A percentile compares a stretch with the other conserved stretches of the same genome.
Evolutionary conservation across 176 grass and related monocot species (phyloP).

Genomic region (Oryza glaberrima): DNA sequence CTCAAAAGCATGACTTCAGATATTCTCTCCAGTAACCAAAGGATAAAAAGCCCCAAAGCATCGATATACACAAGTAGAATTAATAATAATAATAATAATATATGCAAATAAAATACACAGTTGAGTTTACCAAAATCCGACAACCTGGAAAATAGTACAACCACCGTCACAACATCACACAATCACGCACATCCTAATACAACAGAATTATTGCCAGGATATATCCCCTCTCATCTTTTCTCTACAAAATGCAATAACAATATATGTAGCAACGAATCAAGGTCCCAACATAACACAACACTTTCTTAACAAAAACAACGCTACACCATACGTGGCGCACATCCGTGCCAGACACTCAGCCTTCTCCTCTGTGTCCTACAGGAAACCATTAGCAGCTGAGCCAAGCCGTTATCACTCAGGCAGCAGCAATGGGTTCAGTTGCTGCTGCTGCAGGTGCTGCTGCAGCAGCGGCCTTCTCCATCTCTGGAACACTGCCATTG

Average conservation of each 20-base stretch:
- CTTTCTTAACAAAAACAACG: slow-evolving; percentile 26
- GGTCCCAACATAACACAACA: slow-evolving; percentile 8
- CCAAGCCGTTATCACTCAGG: slow-evolving; percentile 7
- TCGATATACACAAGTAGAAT: background rate
- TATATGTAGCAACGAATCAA: slow-evolving; percentile 45
- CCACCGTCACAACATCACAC: slow-evolving; percentile 11
- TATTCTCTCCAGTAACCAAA: background rate
- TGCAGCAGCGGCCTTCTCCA: slow-evolving; percentile 27
- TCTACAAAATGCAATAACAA: slow-evolving; percentile 59
- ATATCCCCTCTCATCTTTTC: background rate
- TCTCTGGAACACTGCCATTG: slow-evolving; percentile 48
- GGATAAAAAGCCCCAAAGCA: background rate
- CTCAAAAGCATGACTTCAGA: too few species aligned
- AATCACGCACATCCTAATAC: slow-evolving; percentile 27
- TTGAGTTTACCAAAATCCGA: slow-evolving; percentile 19
- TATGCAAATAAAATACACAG: slow-evolving; percentile 30
- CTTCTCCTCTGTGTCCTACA: slow-evolving; percentile 5
- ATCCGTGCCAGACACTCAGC: background rate
- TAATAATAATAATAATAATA: background rate
- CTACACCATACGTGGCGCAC: slow-evolving; percentile 1
- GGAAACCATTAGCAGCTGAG: slow-evolving; percentile 12
- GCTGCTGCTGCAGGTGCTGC: background rate
- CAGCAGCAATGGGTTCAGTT: slow-evolving; percentile 36
- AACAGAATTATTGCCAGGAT: slow-evolving; percentile 31
- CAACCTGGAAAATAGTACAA: slow-evolving; percentile 26